Conservation (phyloP, 345 rosid species). For the Gossypium herbaceum region DNA sequence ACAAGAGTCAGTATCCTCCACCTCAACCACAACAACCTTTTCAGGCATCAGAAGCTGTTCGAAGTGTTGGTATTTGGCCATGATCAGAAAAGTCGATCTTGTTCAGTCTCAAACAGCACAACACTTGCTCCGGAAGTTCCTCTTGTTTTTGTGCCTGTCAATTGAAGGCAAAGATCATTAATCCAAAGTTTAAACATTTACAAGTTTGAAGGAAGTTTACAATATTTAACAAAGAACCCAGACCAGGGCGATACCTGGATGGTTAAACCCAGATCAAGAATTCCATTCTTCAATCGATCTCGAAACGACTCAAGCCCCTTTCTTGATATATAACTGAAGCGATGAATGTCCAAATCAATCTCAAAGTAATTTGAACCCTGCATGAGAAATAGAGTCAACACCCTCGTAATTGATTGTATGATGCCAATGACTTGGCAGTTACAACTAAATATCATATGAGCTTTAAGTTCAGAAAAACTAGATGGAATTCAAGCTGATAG, state of each 20-base stretch:
- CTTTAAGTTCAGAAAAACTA: neutral
- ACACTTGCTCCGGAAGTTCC: conserved; percentile 76
- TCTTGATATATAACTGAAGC: conserved; percentile 85
- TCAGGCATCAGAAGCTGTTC: conserved; percentile 42
- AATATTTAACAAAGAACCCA: neutral
- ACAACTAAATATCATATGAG: neutral
- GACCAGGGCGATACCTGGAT: conserved; percentile 42
- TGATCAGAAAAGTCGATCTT: conserved; percentile 75
- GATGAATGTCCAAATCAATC: conserved; percentile 91
- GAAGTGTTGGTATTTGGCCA: conserved; percentile 68
- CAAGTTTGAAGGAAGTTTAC: neutral
- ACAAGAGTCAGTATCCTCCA: neutral
- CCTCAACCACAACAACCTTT: neutral
- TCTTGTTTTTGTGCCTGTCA: conserved; percentile 90
- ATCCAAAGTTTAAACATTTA: neutral
- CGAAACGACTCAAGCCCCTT: conserved; percentile 88
- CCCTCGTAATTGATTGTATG: neutral
- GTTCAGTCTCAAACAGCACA: conserved; percentile 84
- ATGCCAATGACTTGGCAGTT: neutral
- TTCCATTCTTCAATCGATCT: conserved; percentile 68
- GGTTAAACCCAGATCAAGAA: conserved; percentile 76
- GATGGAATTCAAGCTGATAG: neutral
- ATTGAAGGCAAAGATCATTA: conserved; percentile 3
- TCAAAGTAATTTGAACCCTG: conserved; percentile 94
- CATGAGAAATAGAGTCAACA: neutral